A percentile compares a stretch with the other conserved stretches of the same genome.
Evolutionary conservation across 371 early-diverging fungal species (phyloP).

Genomic region (Rhizomucor miehei): DNA sequence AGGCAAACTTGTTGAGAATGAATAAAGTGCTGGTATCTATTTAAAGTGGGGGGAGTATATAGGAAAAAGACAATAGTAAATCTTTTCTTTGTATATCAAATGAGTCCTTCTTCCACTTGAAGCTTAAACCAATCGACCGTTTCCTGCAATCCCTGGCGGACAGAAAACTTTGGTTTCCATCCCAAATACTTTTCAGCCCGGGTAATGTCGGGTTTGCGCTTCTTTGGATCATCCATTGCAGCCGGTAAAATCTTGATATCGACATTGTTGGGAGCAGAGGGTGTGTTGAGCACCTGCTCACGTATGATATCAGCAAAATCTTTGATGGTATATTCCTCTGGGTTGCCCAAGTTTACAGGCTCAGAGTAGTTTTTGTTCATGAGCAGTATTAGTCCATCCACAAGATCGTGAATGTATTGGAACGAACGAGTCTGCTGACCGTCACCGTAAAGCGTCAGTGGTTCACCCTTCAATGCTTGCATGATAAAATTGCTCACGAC

Average conservation of each 20-base stretch:
- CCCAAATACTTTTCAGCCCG: conserved; percentile 64
- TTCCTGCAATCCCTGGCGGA: conserved; percentile 78
- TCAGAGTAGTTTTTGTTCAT: conserved; percentile 74
- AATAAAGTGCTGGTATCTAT: conserved; percentile 10
- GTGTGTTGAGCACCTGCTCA: conserved; percentile 55
- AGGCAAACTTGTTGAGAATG: conserved; percentile 69
- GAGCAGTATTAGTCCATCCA: conserved; percentile 78
- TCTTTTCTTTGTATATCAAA: not conserved
- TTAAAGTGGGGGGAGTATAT: not conserved
- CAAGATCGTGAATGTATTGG: conserved; percentile 86
- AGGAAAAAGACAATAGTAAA: not conserved
- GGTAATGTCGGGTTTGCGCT: conserved; percentile 77
- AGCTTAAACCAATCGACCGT: conserved; percentile 81
- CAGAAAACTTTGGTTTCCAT: conserved; percentile 78
- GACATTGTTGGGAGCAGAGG: conserved; percentile 33
- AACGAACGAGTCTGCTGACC: conserved; percentile 86
- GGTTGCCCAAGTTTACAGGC: conserved; percentile 87
- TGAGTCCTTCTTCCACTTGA: conserved; percentile 38
- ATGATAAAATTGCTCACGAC: conserved; percentile 92
- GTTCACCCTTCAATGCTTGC: conserved; percentile 77
- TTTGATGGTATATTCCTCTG: conserved; percentile 82
- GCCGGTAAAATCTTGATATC: conserved; percentile 68
- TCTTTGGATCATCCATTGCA: conserved; percentile 80
- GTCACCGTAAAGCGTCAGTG: conserved; percentile 81
- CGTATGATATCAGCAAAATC: conserved; percentile 81